Evolutionary conservation across 805 yeast genomes (phyloP), one percentile per base, ranked within the genome.

Genomic region (Ogataea sp.): DNA sequence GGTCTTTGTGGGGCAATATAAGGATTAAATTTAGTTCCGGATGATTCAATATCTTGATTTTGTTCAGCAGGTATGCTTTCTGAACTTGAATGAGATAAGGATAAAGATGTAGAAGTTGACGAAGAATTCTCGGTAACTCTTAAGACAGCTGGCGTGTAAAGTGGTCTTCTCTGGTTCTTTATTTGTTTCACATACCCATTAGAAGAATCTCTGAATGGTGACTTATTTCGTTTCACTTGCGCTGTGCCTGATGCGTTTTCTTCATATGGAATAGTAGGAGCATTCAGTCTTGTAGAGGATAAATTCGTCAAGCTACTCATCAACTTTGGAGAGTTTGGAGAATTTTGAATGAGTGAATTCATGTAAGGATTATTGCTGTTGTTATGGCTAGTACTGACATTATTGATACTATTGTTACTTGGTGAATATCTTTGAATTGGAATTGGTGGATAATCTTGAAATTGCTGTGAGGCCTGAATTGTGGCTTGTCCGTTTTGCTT

Each of bases 111-210:
- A 9, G 41, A 27, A 3, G 47, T 15, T 4, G 36, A 23, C 9
- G 20, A 7, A 6, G 23, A 11, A 25, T n/a, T 34, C 4, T 34
- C 37, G 3, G 37, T 34, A 4, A 34, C 39, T 48, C 85, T 71
- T 38, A 89, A 66, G 10, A 89, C 97, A 0, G 96, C 96, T 0
- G 97, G 97, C 0, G 83, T 70, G 52, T 87, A 89, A 65, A 89
- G 65, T 9, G 97, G 96, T 52, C 85, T 82, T 56, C 87, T 75
- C 46, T 87, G 89, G 35, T 81, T 82, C 41, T 78, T 77, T 44
- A 88, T 77, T 52, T 87, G 94, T 55, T 79, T 82, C 18, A 81
- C 56, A 42, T 65, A 65, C 35, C 58, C 51, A 38, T 52, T 51
- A 25, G 58, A 44, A 1, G 59, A 49, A 43, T 54, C 59, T 45